Percentiles rank a stretch among this genome's conserved stretches.
These are phyloP conservation scores for Lodderomyces oxycetoniae DNA, from an alignment of 1,139 yeast species.

Conservation along the genomic window DNA sequence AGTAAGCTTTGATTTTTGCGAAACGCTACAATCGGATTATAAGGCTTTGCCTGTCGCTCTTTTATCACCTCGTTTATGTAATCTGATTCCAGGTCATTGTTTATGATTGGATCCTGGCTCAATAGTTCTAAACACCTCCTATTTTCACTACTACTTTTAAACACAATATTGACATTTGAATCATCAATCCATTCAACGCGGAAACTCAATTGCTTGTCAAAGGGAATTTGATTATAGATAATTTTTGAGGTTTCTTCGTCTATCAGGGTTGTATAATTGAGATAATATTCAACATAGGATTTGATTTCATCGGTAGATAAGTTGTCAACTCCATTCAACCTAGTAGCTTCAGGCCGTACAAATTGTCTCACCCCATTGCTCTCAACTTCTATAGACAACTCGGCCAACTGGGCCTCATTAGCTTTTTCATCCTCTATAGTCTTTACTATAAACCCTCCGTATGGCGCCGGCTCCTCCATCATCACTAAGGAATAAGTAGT, in stretches of 20 bases:
- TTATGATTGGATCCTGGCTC: slow-evolving; percentile 14
- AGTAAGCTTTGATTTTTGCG: slow-evolving; percentile 31
- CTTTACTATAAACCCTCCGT: slow-evolving; percentile 41
- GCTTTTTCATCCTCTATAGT: slow-evolving; percentile 37
- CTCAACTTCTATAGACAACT: slow-evolving; percentile 33
- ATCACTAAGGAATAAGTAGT: no score
- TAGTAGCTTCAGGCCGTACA: slow-evolving; percentile 47
- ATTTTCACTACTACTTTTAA: slow-evolving; percentile 42
- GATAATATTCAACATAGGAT: slow-evolving; percentile 46
- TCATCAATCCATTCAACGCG: slow-evolving; percentile 72
- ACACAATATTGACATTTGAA: slow-evolving; percentile 51
- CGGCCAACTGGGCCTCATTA: slow-evolving; percentile 26
- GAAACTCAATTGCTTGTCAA: slow-evolving; percentile 32
- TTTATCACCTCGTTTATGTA: slow-evolving; percentile 25
- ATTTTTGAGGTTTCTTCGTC: slow-evolving; percentile 14
- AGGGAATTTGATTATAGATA: slow-evolving; percentile 24
- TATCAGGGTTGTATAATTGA: slow-evolving; percentile 31
- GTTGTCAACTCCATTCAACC: slow-evolving; percentile 61
- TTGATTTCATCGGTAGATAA: slow-evolving; percentile 63
- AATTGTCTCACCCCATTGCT: slow-evolving; percentile 29
- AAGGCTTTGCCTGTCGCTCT: slow-evolving; percentile 37
- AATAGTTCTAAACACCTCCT: slow-evolving; percentile 34
- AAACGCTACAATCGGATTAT: slow-evolving; percentile 34
- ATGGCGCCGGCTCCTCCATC: slow-evolving; percentile 40
- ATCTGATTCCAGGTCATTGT: slow-evolving; percentile 8